These are phyloP conservation scores for Naegleria fowleri DNA, from an alignment of 208 protist genomes.

Conservation along the genomic window DNA sequence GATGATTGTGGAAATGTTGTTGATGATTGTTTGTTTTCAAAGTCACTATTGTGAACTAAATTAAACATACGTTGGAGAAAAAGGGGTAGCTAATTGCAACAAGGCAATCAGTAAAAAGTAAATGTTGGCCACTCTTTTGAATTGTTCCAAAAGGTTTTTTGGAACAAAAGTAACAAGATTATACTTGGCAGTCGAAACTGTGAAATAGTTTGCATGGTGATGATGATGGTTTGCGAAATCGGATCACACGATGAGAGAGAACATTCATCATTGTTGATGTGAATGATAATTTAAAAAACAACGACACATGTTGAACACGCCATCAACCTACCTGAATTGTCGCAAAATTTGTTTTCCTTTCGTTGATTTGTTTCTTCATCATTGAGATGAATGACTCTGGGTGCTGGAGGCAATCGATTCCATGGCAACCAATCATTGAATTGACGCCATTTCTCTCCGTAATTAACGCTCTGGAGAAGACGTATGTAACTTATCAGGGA, in stretches of 20 bases:
- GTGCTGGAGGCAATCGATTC: background rate
- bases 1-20: background rate
- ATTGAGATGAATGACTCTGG: background rate
- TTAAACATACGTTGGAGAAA: constrained; percentile 30
- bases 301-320: background rate
- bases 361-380: background rate
- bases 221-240: too few species aligned
- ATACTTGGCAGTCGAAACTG: constrained; percentile 6
- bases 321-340: background rate
- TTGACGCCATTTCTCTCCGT: background rate
- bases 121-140: constrained; percentile 42
- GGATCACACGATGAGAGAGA: too few species aligned
- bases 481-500: background rate
- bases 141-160: constrained; percentile 51
- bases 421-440: background rate
- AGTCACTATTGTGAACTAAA: too few species aligned
- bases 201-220: background rate
- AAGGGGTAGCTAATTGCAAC: constrained; percentile 32
- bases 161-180: constrained; percentile 33
- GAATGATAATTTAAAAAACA: too few species aligned
- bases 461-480: background rate
- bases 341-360: constrained; percentile 15
- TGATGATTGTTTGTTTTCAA: constrained; percentile 30
- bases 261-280: too few species aligned
- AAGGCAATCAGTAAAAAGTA: constrained; percentile 47